Conservation (phyloP, 2,329 filamentous ascomycete species). For the Huntiella bhutanensis region DNA sequence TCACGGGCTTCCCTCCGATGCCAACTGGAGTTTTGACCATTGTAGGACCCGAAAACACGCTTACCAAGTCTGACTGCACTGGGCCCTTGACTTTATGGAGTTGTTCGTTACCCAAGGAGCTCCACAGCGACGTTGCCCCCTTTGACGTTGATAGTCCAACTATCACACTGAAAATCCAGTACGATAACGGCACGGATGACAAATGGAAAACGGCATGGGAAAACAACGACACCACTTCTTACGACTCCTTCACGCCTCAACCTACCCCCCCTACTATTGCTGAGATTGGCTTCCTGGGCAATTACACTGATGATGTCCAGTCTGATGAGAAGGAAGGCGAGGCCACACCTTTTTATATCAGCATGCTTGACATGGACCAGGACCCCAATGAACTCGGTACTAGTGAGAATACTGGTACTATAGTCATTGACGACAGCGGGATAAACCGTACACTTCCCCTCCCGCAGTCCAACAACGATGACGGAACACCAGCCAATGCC, state of each 20-base stretch:
- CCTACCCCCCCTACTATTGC: conserved; percentile 40
- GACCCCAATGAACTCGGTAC: conserved; percentile 17
- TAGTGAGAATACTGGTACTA: conserved; percentile 15
- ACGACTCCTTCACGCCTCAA: conserved; percentile 20
- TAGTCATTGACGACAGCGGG: not conserved
- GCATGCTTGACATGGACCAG: conserved; percentile 36
- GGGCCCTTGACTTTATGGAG: conserved; percentile 63
- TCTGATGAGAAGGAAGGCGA: conserved; percentile 58
- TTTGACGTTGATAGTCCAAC: conserved; percentile 53
- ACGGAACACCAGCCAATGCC: conserved; percentile 56
- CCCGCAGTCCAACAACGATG: conserved; percentile 36
- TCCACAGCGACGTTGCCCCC: conserved; percentile 43
- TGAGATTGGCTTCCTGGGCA: conserved; percentile 67
- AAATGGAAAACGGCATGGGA: conserved; percentile 21
- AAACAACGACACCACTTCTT: conserved; percentile 17
- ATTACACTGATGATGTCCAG: conserved; percentile 60
- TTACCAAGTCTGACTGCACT: conserved; percentile 50
- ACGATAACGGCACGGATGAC: conserved; percentile 39
- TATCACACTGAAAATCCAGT: conserved; percentile 62
- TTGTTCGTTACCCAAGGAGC: conserved; percentile 63
- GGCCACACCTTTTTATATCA: conserved; percentile 75
- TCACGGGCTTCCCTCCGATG: conserved; percentile 73
- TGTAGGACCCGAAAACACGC: conserved; percentile 48
- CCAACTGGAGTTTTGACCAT: conserved; percentile 69
- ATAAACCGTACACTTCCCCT: conserved; percentile 33